phyloP scores from a whole-genome alignment of 163 green algal species.

The Chlorella variabilis region DNA sequence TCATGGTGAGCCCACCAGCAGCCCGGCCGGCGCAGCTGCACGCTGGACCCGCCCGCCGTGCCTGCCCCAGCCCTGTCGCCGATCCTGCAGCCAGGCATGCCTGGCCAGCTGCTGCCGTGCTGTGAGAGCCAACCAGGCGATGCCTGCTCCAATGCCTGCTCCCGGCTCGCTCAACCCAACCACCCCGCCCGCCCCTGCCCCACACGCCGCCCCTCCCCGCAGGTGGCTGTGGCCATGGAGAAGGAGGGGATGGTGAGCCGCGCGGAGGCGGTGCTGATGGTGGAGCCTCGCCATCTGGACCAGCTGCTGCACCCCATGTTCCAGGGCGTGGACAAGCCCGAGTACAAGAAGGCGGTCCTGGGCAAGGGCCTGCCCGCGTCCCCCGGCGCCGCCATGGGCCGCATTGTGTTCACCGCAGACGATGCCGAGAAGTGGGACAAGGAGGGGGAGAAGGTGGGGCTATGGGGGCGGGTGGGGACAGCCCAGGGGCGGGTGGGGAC shows the following conservation, averaged over 20 bases:
- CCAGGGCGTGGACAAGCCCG: slow-evolving; percentile 40
- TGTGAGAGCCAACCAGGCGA: no score
- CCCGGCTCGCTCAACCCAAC: no score
- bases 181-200: not conserved
- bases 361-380: slow-evolving; percentile 79
- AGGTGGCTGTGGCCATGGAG: slow-evolving; percentile 79
- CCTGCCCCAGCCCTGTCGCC: no score
- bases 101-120: no score
- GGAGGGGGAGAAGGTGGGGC: slow-evolving; percentile 50
- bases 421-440: slow-evolving; percentile 77
- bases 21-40: not conserved
- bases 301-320: slow-evolving; percentile 92
- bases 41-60: no score
- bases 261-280: slow-evolving; percentile 73
- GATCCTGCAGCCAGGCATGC: no score
- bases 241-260: slow-evolving; percentile 58
- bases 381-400: slow-evolving; percentile 79
- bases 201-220: not conserved
- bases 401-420: slow-evolving; percentile 79
- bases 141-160: no score
- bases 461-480: not conserved
- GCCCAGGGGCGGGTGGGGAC: no score
- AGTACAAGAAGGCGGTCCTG: slow-evolving; percentile 71
- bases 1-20: no score
- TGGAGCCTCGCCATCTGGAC: slow-evolving; percentile 90